Evolutionary conservation across 805 yeast species (phyloP), one percentile per base, ranked within the genome.

Genomic region (Kuraishia ogatae): DNA sequence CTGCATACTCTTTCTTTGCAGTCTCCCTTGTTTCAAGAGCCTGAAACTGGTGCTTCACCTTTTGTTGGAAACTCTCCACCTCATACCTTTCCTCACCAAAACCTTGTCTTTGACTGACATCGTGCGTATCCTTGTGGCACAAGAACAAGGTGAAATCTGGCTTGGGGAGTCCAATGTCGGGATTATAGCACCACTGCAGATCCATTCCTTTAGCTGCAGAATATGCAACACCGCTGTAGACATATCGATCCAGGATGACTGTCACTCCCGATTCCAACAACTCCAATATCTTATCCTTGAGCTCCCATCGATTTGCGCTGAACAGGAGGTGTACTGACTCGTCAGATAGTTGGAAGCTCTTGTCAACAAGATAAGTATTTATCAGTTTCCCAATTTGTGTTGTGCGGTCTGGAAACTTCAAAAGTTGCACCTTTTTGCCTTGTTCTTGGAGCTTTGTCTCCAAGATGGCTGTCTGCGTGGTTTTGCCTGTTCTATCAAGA

Each of bases 61-160:
- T 73, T n/a, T 71, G 67, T 65, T 94, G 99, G 64, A 94, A 87
- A 52, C 78, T 83, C 3, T 69, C 66, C 26, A 77, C 79, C 67
- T 94, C 99, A 70, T 94, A 94, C 54, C 97, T 73, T 68, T 94
- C 99, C n/a, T 84, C 87, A 15, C 99, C 99, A 74, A 87, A 94
- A 1, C 96, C 96, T 11, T 82, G 83, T 55, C 98, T 75, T 20
- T 66, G 59, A 22, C 74, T 64, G 26, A 75, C 63, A 48, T 74
- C 76, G 6, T 70, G 78, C 58, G 68, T 64, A 35, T 81, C 76
- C 50, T 78, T 71, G 48, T 87, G 76, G 46, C 88, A 84, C 56
- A 94, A 71, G 61, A 93, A 94, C 1, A 94, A 55, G 0, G 93
- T 87, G 52, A 87, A 58, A 68, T 94, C 99, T 0, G 99, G 98